A percentile compares a stretch with the other conserved stretches of the same genome.
Conservation (phyloP, 108 stramenopile genomes). For the Nannochloropsis gaditana region DNA sequence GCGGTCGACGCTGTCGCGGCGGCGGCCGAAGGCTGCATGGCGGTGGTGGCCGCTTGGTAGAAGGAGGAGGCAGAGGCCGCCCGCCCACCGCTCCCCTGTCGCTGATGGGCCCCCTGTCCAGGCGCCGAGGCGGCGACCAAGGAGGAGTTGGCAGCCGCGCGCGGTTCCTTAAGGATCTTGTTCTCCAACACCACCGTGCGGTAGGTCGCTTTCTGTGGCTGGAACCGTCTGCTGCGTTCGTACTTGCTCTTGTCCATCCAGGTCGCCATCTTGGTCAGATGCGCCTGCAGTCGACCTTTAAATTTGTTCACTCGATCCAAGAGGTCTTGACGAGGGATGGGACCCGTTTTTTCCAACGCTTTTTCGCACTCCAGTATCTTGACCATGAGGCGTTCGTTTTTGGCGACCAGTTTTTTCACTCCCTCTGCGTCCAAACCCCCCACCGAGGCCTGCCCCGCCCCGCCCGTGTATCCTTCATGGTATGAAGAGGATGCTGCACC, state of each 20-base stretch:
- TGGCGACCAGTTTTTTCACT: slow-evolving; percentile 9
- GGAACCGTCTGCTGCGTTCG: not conserved
- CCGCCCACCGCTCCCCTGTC: not conserved
- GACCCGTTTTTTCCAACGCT: slow-evolving; percentile 17
- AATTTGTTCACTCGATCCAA: slow-evolving; percentile 5
- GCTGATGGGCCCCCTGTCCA: not conserved
- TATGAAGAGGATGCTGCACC: not conserved
- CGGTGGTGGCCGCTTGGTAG: not conserved
- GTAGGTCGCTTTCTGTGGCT: not conserved
- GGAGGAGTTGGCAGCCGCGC: not conserved
- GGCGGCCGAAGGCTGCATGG: not conserved
- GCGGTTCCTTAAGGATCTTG: not conserved
- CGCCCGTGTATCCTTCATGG: not conserved
- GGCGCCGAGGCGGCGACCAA: not conserved
- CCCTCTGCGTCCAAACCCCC: not conserved
- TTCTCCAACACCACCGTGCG: slow-evolving; percentile 4
- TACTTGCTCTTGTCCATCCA: slow-evolving; percentile 20
- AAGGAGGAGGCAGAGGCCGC: not conserved
- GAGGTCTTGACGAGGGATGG: not conserved
- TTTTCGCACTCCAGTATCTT: slow-evolving; percentile 4
- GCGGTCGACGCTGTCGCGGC: slow-evolving; percentile 3
- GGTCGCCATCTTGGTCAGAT: slow-evolving; percentile 4
- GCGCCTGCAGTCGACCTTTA: slow-evolving; percentile 19
- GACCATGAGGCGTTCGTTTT: not conserved
- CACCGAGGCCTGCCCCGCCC: not conserved